Evolutionary conservation across 106 monocot genomes (phyloP).

Genomic region (Allium sativum): DNA sequence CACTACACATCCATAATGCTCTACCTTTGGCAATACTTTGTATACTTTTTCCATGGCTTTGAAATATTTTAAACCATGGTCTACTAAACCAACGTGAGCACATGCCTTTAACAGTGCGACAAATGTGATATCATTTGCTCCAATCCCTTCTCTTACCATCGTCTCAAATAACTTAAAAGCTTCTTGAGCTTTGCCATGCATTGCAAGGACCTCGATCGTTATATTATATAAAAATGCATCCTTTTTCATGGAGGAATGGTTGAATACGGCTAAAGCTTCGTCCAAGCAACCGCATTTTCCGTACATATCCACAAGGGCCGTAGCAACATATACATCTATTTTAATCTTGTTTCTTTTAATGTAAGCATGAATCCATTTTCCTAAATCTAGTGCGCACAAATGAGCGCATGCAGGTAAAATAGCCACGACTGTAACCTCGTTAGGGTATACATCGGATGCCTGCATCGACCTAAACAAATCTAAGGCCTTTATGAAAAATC

Average conservation of each 20-base stretch:
- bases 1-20: conserved; percentile 72
- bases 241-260: conserved; percentile 2
- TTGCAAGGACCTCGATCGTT: conserved; percentile 23
- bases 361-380: conserved; percentile 29
- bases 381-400: conserved; percentile 13
- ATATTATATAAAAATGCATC: conserved; percentile 38
- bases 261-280: conserved; percentile 13
- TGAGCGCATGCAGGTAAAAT: conserved; percentile 25
- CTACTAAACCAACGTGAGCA: conserved; percentile 40
- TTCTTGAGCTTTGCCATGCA: conserved; percentile 24
- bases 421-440: conserved; percentile 35
- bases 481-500: conserved; percentile 23
- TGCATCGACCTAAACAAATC: conserved; percentile 16
- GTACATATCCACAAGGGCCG: conserved; percentile 51
- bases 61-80: conserved; percentile 39
- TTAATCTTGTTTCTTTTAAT: conserved; percentile 25
- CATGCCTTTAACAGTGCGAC: conserved; percentile 44
- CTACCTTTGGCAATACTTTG: conserved; percentile 30
- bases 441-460: not conserved
- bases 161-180: conserved; percentile 26
- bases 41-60: conserved; percentile 28
- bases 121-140: conserved; percentile 48
- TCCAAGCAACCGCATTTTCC: conserved; percentile 30
- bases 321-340: conserved; percentile 14
- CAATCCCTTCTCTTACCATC: conserved; percentile 28